Percentiles rank a stretch among this genome's conserved stretches.
phyloP scores from a whole-genome alignment of 2,329 filamentous ascomycete species.

The Sarocladium kiliense region DNA sequence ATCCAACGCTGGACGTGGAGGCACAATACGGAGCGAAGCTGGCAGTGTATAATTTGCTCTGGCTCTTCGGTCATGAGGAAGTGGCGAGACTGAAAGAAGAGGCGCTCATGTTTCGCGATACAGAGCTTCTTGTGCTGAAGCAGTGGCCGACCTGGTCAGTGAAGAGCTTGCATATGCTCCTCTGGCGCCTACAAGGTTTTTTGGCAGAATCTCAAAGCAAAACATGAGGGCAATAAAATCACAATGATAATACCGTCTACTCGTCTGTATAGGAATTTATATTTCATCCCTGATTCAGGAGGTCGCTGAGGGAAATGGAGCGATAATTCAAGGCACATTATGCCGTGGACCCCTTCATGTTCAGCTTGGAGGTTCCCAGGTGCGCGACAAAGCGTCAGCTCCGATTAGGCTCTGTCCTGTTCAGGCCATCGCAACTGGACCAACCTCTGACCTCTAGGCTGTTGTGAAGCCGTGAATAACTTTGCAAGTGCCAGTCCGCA shows the following conservation, averaged over 20 bases:
- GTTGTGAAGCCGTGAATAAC: too few relatives aligned
- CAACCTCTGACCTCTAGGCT: too few relatives aligned
- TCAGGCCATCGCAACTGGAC: too few relatives aligned
- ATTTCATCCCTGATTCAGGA: too few relatives aligned
- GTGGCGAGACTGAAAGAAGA: slow-evolving; percentile 29
- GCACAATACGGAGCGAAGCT: slow-evolving; percentile 31
- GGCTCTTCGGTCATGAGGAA: slow-evolving; percentile 45
- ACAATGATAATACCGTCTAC: neutral
- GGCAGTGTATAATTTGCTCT: slow-evolving; percentile 47
- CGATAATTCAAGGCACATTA: too few relatives aligned
- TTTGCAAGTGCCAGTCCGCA: too few relatives aligned
- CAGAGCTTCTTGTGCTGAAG: slow-evolving; percentile 37
- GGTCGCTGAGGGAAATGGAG: too few relatives aligned
- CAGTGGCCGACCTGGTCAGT: slow-evolving; percentile 32
- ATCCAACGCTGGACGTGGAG: slow-evolving; percentile 40
- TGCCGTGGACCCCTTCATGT: too few relatives aligned
- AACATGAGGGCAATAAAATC: neutral
- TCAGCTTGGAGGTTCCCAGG: too few relatives aligned
- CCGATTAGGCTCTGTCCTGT: too few relatives aligned
- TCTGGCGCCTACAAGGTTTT: slow-evolving; percentile 58
- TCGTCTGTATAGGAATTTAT: too few relatives aligned
- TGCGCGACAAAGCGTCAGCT: too few relatives aligned
- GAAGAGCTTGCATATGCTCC: slow-evolving; percentile 38
- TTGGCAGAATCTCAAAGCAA: slow-evolving; percentile 20
- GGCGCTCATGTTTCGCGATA: slow-evolving; percentile 28